Base-by-base conservation (phyloP, 768 basidiomycete genomes). In the Mycena belliarum region DNA sequence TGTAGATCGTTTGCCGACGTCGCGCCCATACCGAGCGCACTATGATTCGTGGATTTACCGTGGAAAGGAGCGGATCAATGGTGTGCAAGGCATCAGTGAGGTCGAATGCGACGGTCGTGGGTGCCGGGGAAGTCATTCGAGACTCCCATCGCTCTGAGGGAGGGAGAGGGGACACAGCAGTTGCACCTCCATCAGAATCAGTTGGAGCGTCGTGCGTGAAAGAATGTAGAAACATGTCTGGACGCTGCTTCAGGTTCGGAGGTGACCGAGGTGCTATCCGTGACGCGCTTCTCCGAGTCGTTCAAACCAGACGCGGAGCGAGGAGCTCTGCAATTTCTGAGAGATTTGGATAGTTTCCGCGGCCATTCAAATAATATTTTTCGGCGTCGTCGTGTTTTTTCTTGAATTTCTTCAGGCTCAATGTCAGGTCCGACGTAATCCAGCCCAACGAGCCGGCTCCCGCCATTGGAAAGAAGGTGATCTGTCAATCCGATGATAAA, bases 401-500 rank as follows among this genome's bases (percentile, higher is more conserved):
- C 79, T 43, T 74, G 74, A 6, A 88, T 74, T 52, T 84, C 82
- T 49, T 84, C 82, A 10, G 79, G 72, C 51, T 84, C 79, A 3
- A 87, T 72, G 51, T 89, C 87, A 1, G 86, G 83, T 0, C 87
- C 87, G 15, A 72, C 73, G 60, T 81, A 91, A 66, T 92, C 89
- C 75, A 80, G 80, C 20, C 76, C 75, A 24, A 91, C 72, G 62
- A 79, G 74, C 4, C 75, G 76, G 57, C 78, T 74, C 3, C 79
- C 85, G 16, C 89, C 32, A 82, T 65, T 0, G 88, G 83, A 65
- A 89, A 90, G 16, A 90, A 73, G 0, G 85, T 85, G 14, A 89
- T 64, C 86, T 87, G 55, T 9, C 16, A 21, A 11, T 5, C 38
- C 21, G 18, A n/a, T n/a, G 20, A 38, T 10, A 12, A n/a, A 18